These are phyloP conservation scores for Stachybotrys elegans DNA, from an alignment of 2,329 filamentous ascomycete species.

Conservation along the genomic window DNA sequence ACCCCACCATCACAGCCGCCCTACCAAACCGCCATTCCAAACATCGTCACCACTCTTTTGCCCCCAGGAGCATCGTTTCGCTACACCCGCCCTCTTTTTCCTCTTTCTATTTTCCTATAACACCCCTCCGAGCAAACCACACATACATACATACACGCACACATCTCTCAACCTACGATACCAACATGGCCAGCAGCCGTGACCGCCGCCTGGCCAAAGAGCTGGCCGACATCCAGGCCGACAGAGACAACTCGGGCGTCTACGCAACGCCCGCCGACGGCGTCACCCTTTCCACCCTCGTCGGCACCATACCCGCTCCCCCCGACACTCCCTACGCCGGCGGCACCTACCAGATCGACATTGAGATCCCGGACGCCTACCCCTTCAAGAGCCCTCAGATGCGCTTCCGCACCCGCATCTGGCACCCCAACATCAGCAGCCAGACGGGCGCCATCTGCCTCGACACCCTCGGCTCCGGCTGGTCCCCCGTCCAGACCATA, in stretches of 20 bases:
- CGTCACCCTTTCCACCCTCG: conserved; percentile 74
- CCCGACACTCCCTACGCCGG: conserved; percentile 92
- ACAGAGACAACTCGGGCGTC: conserved; percentile 71
- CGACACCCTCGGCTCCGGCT: conserved; percentile 82
- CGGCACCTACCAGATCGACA: conserved; percentile 76
- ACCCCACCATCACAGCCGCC: no score
- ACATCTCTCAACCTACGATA: no score
- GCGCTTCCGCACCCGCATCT: conserved; percentile 88
- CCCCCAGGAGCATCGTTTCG: no score
- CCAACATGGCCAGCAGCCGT: conserved; percentile 48
- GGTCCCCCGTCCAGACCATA: conserved; percentile 95
- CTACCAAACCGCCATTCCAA: no score
- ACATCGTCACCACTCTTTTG: no score
- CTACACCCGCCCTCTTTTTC: no score
- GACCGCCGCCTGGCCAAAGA: conserved; percentile 67
- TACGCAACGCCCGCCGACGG: conserved; percentile 59
- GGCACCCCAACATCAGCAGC: conserved; percentile 96
- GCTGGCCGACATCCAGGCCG: conserved; percentile 67
- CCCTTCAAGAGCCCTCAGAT: conserved; percentile 90
- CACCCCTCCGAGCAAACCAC: no score
- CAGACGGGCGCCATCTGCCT: conserved; percentile 95
- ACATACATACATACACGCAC: no score
- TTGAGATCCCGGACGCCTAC: conserved; percentile 82
- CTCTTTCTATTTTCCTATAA: no score
- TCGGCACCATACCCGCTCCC: conserved; percentile 77